Evolutionary conservation across 305 asterid species (phyloP).

Genomic region (Fraxinus xanthoxyloides): DNA sequence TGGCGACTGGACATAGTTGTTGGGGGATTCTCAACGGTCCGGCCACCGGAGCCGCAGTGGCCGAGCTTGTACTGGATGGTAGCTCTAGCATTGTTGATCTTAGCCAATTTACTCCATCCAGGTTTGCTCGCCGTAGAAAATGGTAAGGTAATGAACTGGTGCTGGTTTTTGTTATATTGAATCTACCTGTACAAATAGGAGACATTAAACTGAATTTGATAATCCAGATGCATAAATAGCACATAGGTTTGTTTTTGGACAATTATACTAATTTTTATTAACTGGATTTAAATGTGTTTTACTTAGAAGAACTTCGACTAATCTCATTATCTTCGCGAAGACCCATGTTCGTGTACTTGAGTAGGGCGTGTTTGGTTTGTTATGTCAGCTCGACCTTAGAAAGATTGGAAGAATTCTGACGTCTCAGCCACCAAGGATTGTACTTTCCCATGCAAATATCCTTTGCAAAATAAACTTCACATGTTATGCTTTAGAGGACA

Average conservation of each 20-base stretch:
- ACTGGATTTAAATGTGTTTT: not conserved
- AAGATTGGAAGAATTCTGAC: not conserved
- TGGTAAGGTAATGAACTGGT: constrained; percentile 2
- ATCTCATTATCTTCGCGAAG: not conserved
- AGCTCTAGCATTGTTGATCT: constrained; percentile 58
- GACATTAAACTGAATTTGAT: not conserved
- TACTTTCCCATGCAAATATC: no score
- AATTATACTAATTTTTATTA: not conserved
- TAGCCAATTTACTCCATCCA: constrained; percentile 46
- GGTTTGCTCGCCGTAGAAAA: constrained; percentile 40
- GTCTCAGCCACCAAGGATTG: not conserved
- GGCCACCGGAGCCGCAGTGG: constrained; percentile 81
- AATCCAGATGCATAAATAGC: not conserved
- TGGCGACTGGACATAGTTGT: constrained; percentile 85
- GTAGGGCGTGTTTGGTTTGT: not conserved
- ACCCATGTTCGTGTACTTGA: not conserved
- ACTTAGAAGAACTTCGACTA: not conserved
- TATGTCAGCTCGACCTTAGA: not conserved
- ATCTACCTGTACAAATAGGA: not conserved
- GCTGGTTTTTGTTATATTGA: not conserved
- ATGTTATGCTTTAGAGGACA: no score
- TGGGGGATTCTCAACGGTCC: constrained; percentile 98
- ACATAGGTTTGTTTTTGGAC: not conserved
- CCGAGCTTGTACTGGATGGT: constrained; percentile 78
- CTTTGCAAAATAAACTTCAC: no score